phyloP scores from a whole-genome alignment of 306 rosid genomes.

The Malus sylvestris region DNA sequence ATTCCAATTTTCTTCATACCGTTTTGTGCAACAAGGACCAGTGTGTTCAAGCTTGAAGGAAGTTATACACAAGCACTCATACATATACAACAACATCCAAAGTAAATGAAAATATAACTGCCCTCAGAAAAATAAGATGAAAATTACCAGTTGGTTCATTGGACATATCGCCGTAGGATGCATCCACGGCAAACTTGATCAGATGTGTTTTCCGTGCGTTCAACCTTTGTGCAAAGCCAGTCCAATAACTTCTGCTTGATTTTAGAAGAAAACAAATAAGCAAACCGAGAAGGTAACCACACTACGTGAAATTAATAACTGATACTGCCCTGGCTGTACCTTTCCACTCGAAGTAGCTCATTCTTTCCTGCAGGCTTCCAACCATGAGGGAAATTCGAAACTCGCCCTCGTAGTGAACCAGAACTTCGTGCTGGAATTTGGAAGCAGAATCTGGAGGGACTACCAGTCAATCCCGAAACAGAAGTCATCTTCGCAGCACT shows the following conservation, averaged over 20 bases:
- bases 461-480: conserved; percentile 48
- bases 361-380: conserved; percentile 22
- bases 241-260: conserved; percentile 20
- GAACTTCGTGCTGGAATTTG: conserved; percentile 29
- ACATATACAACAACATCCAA: background rate
- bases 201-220: conserved; percentile 21
- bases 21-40: background rate
- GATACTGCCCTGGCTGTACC: conserved; percentile 31
- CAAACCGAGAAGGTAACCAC: background rate
- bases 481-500: conserved; percentile 31
- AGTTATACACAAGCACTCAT: background rate
- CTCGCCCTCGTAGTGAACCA: conserved; percentile 18
- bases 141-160: conserved; percentile 58
- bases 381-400: conserved; percentile 19
- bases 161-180: conserved; percentile 66
- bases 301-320: background rate
- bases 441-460: conserved; percentile 50
- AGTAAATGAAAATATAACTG: background rate
- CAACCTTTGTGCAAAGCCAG: conserved; percentile 25
- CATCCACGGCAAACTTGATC: conserved; percentile 73
- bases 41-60: background rate
- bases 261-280: background rate
- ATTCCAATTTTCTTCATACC: background rate
- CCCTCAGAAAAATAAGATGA: background rate
- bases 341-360: conserved; percentile 29